Percentiles rank a stretch among this genome's conserved stretches.
Evolutionary conservation across 2,329 filamentous ascomycete species (phyloP).

Genomic region (Fusarium dimerum): DNA sequence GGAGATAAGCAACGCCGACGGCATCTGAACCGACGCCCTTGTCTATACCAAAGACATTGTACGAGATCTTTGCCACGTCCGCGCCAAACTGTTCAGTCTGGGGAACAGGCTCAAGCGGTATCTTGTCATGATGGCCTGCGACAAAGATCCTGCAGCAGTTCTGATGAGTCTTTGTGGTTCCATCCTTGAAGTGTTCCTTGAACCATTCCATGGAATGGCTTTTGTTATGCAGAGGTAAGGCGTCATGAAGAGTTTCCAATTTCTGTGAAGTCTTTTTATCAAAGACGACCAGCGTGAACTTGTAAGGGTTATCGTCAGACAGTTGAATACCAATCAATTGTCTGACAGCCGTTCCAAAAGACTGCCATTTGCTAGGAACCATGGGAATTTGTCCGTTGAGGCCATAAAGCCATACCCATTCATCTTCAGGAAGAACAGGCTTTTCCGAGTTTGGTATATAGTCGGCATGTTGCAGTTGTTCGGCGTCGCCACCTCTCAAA

Average conservation of each 20-base stretch:
- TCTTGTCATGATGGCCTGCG: conserved; percentile 3
- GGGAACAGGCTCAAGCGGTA: conserved; percentile 23
- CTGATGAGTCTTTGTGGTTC: not conserved
- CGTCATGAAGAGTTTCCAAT: conserved; percentile 1
- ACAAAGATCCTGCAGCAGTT: conserved; percentile 27
- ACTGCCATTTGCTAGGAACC: conserved; percentile 16
- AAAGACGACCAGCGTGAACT: conserved; percentile 10
- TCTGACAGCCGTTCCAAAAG: conserved; percentile 23
- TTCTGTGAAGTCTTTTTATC: conserved; percentile 1
- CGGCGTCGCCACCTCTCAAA: conserved; percentile 18
- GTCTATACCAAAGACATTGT: conserved; percentile 1
- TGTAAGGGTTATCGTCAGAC: not conserved
- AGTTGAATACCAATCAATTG: conserved; percentile 24
- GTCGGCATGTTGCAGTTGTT: conserved; percentile 1
- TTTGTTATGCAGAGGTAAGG: conserved; percentile 1
- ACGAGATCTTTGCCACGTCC: conserved; percentile 20
- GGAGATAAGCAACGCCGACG: conserved; percentile 20
- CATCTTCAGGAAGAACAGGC: not conserved
- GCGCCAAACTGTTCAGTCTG: conserved; percentile 8
- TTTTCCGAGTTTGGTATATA: conserved; percentile 4
- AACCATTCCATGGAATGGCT: conserved; percentile 10
- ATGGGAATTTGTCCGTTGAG: conserved; percentile 36
- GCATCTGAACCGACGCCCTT: conserved; percentile 3
- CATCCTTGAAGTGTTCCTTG: not conserved
- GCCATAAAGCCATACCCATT: conserved; percentile 26